Percentiles rank a stretch among this genome's conserved stretches.
phyloP scores from a whole-genome alignment of 345 rosid genomes.

The Crucihimalaya himalaica region DNA sequence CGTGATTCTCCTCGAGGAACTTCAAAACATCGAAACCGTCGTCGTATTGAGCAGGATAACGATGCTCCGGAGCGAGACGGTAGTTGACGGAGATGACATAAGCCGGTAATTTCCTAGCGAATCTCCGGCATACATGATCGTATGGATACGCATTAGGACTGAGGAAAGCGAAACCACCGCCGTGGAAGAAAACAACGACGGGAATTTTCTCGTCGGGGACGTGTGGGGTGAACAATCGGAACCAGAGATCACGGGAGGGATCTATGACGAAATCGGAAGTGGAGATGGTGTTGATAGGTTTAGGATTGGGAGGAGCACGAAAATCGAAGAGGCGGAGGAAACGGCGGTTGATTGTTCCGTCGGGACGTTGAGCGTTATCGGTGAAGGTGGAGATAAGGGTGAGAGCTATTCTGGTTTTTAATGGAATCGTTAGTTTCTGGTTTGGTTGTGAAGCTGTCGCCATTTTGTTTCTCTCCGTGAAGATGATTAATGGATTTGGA shows the following conservation, averaged over 20 bases:
- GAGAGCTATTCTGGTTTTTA: slow-evolving; percentile 56
- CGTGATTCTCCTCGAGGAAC: slow-evolving; percentile 49
- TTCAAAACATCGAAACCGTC: slow-evolving; percentile 70
- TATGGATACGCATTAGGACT: slow-evolving; percentile 52
- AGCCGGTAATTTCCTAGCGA: slow-evolving; percentile 57
- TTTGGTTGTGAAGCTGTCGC: slow-evolving; percentile 24
- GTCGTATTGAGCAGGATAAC: slow-evolving; percentile 73
- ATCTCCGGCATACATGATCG: slow-evolving; percentile 66
- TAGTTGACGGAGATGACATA: slow-evolving; percentile 71
- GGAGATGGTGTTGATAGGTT: slow-evolving; percentile 48
- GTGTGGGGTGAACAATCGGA: slow-evolving; percentile 60
- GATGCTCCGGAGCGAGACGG: slow-evolving; percentile 77
- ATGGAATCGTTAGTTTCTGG: slow-evolving; percentile 52
- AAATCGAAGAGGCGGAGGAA: slow-evolving; percentile 54
- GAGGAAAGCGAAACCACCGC: slow-evolving; percentile 79
- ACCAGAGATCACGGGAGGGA: slow-evolving; percentile 69
- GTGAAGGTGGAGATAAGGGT: slow-evolving; percentile 44
- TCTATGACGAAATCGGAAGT: slow-evolving; percentile 65
- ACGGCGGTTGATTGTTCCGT: slow-evolving; percentile 74
- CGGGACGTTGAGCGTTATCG: slow-evolving; percentile 45
- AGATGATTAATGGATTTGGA: not conserved
- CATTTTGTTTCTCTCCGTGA: slow-evolving; percentile 8
- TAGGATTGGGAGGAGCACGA: slow-evolving; percentile 49
- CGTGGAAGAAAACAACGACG: slow-evolving; percentile 75
- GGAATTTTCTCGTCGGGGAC: slow-evolving; percentile 47